Evolutionary conservation across 176 grass and related monocot genomes (phyloP), one percentile per base, ranked within the genome.

Genomic region (Secale cereale): DNA sequence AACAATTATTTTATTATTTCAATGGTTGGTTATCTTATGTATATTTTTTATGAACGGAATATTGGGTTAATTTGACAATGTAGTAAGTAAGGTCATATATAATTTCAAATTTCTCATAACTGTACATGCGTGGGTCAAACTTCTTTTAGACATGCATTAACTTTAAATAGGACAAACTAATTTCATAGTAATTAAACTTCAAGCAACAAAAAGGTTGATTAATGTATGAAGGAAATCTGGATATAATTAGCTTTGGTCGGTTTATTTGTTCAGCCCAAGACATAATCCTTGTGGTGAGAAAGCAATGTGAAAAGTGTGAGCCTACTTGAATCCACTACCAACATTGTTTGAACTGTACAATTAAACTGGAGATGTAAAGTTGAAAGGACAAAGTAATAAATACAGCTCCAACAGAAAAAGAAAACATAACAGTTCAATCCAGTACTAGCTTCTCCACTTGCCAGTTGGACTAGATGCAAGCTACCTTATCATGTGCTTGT

Each of bases 401-500:
- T 76, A 32, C 41, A 37, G 72, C 31, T 31, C 36, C 20, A 23
- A 43, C 50, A 71, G 11, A 45, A 59, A 66, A 52, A 65, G 33
- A 70, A 6, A 70, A 65, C 50, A 29, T 28, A 33, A 81, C 14
- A 73, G 31, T 85, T 70, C 20, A 74, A 85, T 82, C n/a, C 14
- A 37, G 29, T 77, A 67, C 76, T 56, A 79, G 30, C 50, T 74
- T 43, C 37, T 41, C 31, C 60, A 41, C 50, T 81, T 92, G 61
- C 40, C 26, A 33, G 36, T 81, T 88, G 46, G 40, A 90, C 43
- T 81, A 17, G 48, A 65, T 81, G 45, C 50, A 77, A 77, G 56
- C 81, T 57, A 82, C 65, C 26, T 81, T 54, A 61, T 90, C 90
- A 92, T 84, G 52, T 84, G 33, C 62, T 83, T 62, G 74, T 81